Percentiles rank a stretch among this genome's conserved stretches.
Evolutionary conservation across 768 basidiomycete species (phyloP).

Genomic region (Xerocomus spinulosus): DNA sequence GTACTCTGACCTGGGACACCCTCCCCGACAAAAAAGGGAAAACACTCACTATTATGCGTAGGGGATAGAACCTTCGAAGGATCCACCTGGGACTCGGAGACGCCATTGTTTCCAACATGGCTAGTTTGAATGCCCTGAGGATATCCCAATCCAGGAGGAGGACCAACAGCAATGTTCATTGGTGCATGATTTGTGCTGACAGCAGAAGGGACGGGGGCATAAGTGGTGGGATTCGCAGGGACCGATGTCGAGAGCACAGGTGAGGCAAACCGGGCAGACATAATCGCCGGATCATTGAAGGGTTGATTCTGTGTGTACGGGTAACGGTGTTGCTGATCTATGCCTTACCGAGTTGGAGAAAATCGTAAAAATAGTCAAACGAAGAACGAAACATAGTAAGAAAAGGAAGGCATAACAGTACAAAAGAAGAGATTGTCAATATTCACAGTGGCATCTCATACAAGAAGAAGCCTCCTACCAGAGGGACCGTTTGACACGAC

Average conservation of each 20-base stretch:
- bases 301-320: constrained; percentile 38
- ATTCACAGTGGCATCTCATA: constrained; percentile 30
- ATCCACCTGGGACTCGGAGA: constrained; percentile 23
- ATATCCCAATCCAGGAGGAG: constrained; percentile 64
- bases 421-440: constrained; percentile 33
- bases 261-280: constrained; percentile 65
- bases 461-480: constrained; percentile 48
- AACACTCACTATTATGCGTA: constrained; percentile 60
- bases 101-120: constrained; percentile 16
- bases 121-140: constrained; percentile 30
- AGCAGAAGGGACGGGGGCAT: constrained; percentile 12
- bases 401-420: constrained; percentile 20
- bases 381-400: constrained; percentile 19
- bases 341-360: constrained; percentile 18
- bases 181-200: constrained; percentile 11
- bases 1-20: constrained; percentile 77
- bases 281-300: constrained; percentile 75
- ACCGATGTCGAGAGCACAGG: constrained; percentile 26
- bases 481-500: constrained; percentile 31
- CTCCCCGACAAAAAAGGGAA: constrained; percentile 60
- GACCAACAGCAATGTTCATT: constrained; percentile 41
- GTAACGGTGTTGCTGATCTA: constrained; percentile 36
- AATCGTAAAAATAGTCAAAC: constrained; percentile 10
- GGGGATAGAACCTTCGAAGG: constrained; percentile 19
- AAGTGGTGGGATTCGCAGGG: constrained; percentile 9